Conservation (phyloP, 2,329 filamentous ascomycete genomes). For the Talaromyces islandicus region DNA sequence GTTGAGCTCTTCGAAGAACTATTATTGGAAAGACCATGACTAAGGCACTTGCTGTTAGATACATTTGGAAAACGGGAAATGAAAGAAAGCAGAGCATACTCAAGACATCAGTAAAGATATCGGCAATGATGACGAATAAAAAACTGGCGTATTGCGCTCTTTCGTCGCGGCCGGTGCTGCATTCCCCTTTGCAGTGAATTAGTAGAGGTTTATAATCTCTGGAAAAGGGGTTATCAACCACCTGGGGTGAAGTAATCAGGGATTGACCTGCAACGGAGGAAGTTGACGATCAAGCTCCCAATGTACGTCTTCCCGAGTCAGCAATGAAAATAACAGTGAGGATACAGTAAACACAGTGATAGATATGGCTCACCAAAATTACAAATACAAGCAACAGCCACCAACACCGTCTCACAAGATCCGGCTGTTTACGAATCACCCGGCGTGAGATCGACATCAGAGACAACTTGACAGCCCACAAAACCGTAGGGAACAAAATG, state of each 20-base stretch:
- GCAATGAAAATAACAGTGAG: background rate
- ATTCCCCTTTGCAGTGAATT: conserved; percentile 15
- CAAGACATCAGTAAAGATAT: conserved; percentile 30
- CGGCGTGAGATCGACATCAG: conserved; percentile 35
- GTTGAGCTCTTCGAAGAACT: conserved; percentile 30
- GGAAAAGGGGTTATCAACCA: background rate
- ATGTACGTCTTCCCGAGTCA: conserved; percentile 23
- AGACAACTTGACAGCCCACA: conserved; percentile 38
- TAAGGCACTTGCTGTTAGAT: conserved; percentile 10
- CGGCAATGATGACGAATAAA: conserved; percentile 29
- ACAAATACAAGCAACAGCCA: conserved; percentile 30
- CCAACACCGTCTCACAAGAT: conserved; percentile 28
- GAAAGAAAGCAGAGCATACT: conserved; percentile 16
- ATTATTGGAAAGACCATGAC: conserved; percentile 33
- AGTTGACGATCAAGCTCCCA: conserved; percentile 29
- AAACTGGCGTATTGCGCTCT: conserved; percentile 26
- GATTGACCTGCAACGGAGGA: conserved; percentile 28
- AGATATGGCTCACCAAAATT: conserved; percentile 18
- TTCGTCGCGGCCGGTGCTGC: conserved; percentile 20
- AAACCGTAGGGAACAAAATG: conserved; percentile 31
- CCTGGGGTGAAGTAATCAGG: conserved; percentile 29
- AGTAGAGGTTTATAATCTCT: background rate
- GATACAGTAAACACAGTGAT: background rate
- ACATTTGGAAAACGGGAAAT: background rate
- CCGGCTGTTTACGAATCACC: conserved; percentile 25